Evolutionary conservation across 73 alveolate genomes (phyloP).

Genomic region (Tetrahymena thermophila): DNA sequence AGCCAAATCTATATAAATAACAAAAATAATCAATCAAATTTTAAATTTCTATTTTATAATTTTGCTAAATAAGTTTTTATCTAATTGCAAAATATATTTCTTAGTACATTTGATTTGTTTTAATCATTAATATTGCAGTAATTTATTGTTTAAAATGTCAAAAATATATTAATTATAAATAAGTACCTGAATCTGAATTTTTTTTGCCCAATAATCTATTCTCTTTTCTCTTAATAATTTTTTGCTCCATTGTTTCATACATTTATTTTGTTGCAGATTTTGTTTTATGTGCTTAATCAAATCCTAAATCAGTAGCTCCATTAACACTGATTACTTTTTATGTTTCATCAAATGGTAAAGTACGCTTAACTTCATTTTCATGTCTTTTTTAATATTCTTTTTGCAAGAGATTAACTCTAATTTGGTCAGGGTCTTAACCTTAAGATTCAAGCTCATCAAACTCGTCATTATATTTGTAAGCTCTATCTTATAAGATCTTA

Average conservation of each 20-base stretch:
- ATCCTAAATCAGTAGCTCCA: constrained; percentile 42
- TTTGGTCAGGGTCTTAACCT: constrained; percentile 43
- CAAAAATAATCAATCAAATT: not conserved
- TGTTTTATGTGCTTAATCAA: constrained; percentile 38
- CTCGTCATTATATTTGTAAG: constrained; percentile 29
- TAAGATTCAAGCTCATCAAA: constrained; percentile 39
- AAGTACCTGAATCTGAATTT: constrained; percentile 19
- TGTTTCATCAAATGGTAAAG: constrained; percentile 37
- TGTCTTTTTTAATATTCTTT: constrained; percentile 33
- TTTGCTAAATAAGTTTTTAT: not conserved
- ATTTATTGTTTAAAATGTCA: no score
- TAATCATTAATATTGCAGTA: no score
- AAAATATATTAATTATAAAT: no score
- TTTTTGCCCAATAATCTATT: constrained; percentile 19
- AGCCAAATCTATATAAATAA: constrained; percentile 10
- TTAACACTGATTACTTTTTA: constrained; percentile 30
- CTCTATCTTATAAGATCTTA: constrained; percentile 28
- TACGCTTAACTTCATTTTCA: constrained; percentile 18
- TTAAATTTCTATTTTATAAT: not conserved
- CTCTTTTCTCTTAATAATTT: constrained; percentile 21
- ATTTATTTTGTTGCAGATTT: constrained; percentile 28
- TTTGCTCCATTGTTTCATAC: constrained; percentile 23
- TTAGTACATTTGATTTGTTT: no score
- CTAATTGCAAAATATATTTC: no score
- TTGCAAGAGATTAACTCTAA: constrained; percentile 1